Base-by-base conservation (phyloP, 768 basidiomycete genomes). In the Symmetrospora coprosmae region DNA sequence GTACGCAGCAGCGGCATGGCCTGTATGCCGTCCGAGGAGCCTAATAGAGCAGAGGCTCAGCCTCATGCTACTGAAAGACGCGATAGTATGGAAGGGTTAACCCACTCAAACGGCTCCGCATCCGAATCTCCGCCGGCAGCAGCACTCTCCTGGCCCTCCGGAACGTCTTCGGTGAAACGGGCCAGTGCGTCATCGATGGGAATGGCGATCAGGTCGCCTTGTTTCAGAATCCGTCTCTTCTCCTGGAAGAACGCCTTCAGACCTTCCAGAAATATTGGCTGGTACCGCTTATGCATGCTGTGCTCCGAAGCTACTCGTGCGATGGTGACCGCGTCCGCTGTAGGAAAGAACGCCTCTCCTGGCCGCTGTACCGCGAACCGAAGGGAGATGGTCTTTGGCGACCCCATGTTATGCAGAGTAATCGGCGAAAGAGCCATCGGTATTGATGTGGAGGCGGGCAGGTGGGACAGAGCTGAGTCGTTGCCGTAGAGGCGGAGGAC, bases 291-390 rank as follows among this genome's bases (percentile, higher is more conserved):
- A 69, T 81, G 79, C 13, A 77, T 80, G 1, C 85, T 81, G 55
- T 81, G 72, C 0, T 86, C 82, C 0, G 87, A 86, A 0, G 85
- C 81, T 6, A 94, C 76, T n/a, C 86, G 80, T 1, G 87, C 84
- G 50, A 94, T 75, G 0, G 84, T 85, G 21, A 91, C 73, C 1
- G 79, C 74, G 52, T 74, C 75, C 6, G 88, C 89, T 19, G 73
- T 79, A 2, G 88, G 87, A 28, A 89, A 25, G 11, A 48, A 30
- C 1, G 40, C 40, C 25, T 49, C 25, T 17, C 25, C 4, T 53
- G 38, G 5, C 52, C 61, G 27, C 53, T 17, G 4, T 19, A n/a
- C 1, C 55, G 23, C 17, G 23, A 11, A 38, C 16, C n/a, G 14
- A 23, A n/a, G 31, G 8, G 43, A n/a, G 30, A 65, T 62, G 14